Evolutionary conservation across 108 stramenopile genomes (phyloP), one percentile per base, ranked within the genome.

Genomic region (Skeletonema grethae): DNA sequence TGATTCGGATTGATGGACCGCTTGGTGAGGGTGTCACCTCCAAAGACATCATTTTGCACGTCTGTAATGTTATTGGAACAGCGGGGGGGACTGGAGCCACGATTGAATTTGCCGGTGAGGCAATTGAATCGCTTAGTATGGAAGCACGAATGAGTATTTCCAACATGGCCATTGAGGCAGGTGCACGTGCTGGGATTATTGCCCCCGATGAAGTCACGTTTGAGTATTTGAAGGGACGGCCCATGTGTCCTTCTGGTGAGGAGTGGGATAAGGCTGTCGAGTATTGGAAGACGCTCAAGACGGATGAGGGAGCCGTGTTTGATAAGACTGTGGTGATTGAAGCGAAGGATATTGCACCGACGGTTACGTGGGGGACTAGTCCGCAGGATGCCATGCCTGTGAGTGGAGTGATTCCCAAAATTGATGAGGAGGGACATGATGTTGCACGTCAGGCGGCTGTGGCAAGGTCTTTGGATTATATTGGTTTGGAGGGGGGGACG

Each of bases 141-240:
- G 97, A 97, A 69, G 94, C 90, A 5, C 84, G 97, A 18, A 96
- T 96, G 95, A 84, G 82, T 70, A 95, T 97, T 70, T 93, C 88
- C 61, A 97, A 97, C 85, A 97, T 97, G 97, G 94, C 95, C 65
- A 97, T 97, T 70, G 97, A 97, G 70, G 95, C 95, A 20, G 97
- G 97, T 30, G 95, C 97, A 5, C 84, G 97, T 61, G 97, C 97
- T 9, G 97, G 97, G 28, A 69, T 97, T 50, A 95, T 97, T 79
- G 95, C 94, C 2, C 95, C 97, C 2, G 97, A 97, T 72, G 88
- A 94, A 38, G 70, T 84, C 20, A 97, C 97, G 45, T 96, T 89
- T 72, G 88, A 93, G 13, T 97, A 97, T 71, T 70, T 97, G 50
- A 93, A 92, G 82, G 92, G 92, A 46, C 85, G 95, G 74, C 97